Evolutionary conservation across 2,329 filamentous ascomycete species (phyloP).

Genomic region (Phialophora macrospora): DNA sequence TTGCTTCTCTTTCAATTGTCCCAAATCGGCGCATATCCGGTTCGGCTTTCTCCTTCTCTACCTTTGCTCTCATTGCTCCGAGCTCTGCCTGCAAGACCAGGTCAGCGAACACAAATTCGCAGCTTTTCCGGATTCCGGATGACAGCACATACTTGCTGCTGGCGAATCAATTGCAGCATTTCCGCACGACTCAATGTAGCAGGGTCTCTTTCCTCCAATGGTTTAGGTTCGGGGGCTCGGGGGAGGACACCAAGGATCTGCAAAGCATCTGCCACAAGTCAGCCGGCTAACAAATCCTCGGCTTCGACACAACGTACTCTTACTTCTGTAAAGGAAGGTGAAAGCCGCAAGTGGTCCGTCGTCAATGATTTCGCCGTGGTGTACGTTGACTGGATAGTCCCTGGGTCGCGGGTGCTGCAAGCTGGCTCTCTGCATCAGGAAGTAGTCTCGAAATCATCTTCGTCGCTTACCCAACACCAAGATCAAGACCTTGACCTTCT

Average conservation of each 20-base stretch:
- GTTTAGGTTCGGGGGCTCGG: neutral
- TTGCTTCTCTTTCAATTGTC: neutral
- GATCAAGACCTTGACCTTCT: neutral
- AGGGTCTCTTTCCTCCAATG: neutral
- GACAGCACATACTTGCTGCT: neutral
- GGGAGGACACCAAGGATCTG: slow-evolving; percentile 3
- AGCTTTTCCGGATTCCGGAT: neutral
- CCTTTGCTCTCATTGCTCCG: neutral
- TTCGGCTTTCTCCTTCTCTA: neutral
- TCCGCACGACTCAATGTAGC: neutral
- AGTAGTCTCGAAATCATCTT: neutral
- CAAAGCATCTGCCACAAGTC: neutral
- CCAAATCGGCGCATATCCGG: neutral
- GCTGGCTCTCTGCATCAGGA: neutral
- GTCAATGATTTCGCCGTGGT: neutral
- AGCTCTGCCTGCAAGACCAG: neutral
- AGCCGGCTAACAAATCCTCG: neutral
- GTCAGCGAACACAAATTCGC: neutral
- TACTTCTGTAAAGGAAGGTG: slow-evolving; percentile 2
- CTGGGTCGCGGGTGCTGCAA: neutral
- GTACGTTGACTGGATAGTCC: neutral
- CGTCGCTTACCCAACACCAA: neutral
- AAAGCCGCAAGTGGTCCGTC: neutral
- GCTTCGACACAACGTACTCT: neutral
- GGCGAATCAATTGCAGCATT: neutral